A percentile compares a stretch with the other conserved stretches of the same genome.
Evolutionary conservation across 2,329 filamentous ascomycete species (phyloP).

Genomic region (Cytospora piceae): DNA sequence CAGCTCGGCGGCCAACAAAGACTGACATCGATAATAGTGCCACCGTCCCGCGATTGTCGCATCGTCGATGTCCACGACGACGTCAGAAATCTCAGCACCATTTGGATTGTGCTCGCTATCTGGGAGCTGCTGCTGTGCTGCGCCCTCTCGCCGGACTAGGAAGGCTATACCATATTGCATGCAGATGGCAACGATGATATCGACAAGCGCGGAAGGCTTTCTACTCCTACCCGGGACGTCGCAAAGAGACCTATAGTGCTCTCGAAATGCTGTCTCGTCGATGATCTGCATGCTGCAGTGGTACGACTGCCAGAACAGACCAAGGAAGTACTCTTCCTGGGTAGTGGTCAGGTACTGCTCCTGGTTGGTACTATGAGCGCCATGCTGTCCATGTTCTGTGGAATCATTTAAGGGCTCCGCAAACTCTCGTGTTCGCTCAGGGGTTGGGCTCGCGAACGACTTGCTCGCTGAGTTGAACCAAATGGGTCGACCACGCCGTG

Average conservation of each 20-base stretch:
- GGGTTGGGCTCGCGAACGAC: constrained; percentile 27
- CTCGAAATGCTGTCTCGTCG: constrained; percentile 41
- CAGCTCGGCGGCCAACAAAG: constrained; percentile 47
- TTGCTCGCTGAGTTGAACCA: constrained; percentile 17
- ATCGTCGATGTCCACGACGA: constrained; percentile 37
- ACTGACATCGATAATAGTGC: constrained; percentile 52
- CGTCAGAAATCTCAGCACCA: background rate
- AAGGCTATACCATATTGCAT: constrained; percentile 50
- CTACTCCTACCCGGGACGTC: constrained; percentile 36
- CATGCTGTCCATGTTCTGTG: background rate
- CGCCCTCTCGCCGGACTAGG: constrained; percentile 31
- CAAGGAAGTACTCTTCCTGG: constrained; percentile 48
- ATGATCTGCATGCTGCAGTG: constrained; percentile 44
- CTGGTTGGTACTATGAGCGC: background rate
- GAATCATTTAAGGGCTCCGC: constrained; percentile 27
- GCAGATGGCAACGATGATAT: constrained; percentile 55
- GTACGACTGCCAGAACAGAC: constrained; percentile 46
- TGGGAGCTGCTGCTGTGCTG: constrained; percentile 18
- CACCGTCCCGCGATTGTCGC: constrained; percentile 48
- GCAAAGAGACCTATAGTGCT: constrained; percentile 47
- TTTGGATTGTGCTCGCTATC: background rate
- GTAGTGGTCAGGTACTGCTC: constrained; percentile 34
- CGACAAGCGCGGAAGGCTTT: constrained; percentile 52
- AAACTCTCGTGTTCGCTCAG: constrained; percentile 1
- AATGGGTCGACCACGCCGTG: constrained; percentile 25